These are phyloP conservation scores for Alloteropsis semialata DNA, from an alignment of 176 grass and related monocot species.

Conservation along the genomic window DNA sequence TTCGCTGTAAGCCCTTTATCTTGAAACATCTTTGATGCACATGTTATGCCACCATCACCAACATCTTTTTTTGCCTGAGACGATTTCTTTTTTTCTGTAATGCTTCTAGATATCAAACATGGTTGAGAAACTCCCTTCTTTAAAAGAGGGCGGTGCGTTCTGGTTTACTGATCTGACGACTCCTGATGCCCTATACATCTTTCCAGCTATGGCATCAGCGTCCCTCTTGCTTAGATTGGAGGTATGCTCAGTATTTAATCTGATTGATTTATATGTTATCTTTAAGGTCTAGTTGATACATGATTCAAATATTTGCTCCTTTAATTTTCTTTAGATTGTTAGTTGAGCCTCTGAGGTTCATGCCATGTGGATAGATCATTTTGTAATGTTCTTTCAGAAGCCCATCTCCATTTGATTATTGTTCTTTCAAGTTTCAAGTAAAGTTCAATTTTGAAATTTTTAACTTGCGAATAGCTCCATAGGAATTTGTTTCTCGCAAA, in stretches of 20 bases:
- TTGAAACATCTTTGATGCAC: slow-evolving; percentile 1
- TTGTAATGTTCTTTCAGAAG: neutral
- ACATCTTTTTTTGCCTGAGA: neutral
- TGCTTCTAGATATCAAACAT: slow-evolving; percentile 72
- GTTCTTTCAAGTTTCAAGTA: neutral
- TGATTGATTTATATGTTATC: neutral
- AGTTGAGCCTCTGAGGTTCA: neutral
- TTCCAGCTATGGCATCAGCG: slow-evolving; percentile 54
- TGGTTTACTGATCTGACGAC: slow-evolving; percentile 93
- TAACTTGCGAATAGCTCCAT: too few relatives aligned
- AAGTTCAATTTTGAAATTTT: neutral
- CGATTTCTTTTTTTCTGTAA: slow-evolving; percentile 22
- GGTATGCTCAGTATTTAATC: slow-evolving; percentile 34
- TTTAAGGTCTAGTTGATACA: neutral
- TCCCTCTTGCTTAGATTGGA: slow-evolving; percentile 51
- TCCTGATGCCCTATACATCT: slow-evolving; percentile 58
- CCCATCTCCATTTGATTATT: neutral
- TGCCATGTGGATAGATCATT: neutral
- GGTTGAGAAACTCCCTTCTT: slow-evolving; percentile 74
- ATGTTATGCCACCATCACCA: neutral
- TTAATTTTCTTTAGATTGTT: slow-evolving; percentile 15
- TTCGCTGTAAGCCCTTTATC: slow-evolving; percentile 23
- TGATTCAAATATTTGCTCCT: neutral
- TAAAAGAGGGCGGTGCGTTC: slow-evolving; percentile 78
- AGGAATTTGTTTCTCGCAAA: too few relatives aligned